Evolutionary conservation across 1,139 yeast genomes (phyloP).

Genomic region (Saccharomyces hybrid): DNA sequence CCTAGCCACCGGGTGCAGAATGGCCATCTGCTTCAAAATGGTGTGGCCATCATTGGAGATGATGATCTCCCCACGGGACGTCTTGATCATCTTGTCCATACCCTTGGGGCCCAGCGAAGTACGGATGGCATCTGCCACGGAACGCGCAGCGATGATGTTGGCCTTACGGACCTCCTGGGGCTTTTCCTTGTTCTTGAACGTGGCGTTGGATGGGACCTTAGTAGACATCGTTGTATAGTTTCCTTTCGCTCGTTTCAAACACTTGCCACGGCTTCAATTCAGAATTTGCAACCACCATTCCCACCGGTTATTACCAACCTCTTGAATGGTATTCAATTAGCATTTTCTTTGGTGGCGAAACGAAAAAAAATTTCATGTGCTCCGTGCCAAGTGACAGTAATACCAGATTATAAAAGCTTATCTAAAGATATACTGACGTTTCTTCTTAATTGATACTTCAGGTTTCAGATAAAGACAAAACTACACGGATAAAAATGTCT

Average conservation of each 20-base stretch:
- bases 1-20: conserved; percentile 95
- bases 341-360: not conserved
- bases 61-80: conserved; percentile 84
- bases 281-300: not conserved
- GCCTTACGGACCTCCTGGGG: conserved; percentile 95
- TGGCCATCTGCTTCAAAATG: conserved; percentile 93
- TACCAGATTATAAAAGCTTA: not conserved
- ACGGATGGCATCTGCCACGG: conserved; percentile 96
- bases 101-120: conserved; percentile 98
- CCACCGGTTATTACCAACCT: not conserved
- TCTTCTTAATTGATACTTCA: not conserved
- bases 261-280: not conserved
- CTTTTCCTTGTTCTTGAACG: conserved; percentile 90
- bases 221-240: conserved; percentile 16
- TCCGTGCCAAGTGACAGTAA: not conserved
- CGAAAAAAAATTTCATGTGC: not conserved
- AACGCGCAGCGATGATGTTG: conserved; percentile 91
- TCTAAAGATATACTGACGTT: not conserved
- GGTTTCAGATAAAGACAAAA: not conserved
- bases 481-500: conserved; percentile 3
- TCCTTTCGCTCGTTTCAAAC: not conserved
- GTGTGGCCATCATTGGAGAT: conserved; percentile 98
- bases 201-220: conserved; percentile 63
- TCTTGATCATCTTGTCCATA: conserved; percentile 98
- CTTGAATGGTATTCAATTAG: not conserved